Conservation (phyloP, 2,329 filamentous ascomycete genomes). For the Neofusicoccum kwambonambiense region DNA sequence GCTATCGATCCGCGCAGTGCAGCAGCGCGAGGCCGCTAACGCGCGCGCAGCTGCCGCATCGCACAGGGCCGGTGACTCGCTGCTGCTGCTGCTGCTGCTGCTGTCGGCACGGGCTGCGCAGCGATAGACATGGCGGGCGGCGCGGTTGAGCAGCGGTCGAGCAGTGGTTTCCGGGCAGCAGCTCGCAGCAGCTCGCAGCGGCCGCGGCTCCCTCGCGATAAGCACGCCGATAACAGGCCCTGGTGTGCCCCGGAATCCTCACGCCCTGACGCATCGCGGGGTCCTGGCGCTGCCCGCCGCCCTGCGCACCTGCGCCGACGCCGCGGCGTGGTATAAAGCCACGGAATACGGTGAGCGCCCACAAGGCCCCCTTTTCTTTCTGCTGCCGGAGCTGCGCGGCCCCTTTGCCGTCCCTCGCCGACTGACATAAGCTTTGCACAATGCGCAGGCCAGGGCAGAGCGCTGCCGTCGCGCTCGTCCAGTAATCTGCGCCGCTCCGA, state of each 20-base stretch:
- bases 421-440: slow-evolving; percentile 17
- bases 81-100: background rate
- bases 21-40: background rate
- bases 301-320: background rate
- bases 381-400: background rate
- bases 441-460: slow-evolving; percentile 8
- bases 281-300: background rate
- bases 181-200: background rate
- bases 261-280: background rate
- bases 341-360: slow-evolving; percentile 8
- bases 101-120: background rate
- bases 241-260: background rate
- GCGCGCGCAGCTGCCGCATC: background rate
- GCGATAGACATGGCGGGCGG: background rate
- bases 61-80: background rate
- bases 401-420: background rate
- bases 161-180: no score
- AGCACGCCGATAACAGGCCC: slow-evolving; percentile 7
- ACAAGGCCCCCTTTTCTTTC: slow-evolving; percentile 11
- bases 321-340: background rate
- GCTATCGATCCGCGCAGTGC: slow-evolving; percentile 10
- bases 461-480: slow-evolving; percentile 2
- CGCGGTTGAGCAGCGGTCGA: background rate
- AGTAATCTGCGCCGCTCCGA: slow-evolving; percentile 2
- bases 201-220: slow-evolving; percentile 1